Conservation (phyloP, 2,329 filamentous ascomycete genomes). For the Aureobasidium sp. region DNA sequence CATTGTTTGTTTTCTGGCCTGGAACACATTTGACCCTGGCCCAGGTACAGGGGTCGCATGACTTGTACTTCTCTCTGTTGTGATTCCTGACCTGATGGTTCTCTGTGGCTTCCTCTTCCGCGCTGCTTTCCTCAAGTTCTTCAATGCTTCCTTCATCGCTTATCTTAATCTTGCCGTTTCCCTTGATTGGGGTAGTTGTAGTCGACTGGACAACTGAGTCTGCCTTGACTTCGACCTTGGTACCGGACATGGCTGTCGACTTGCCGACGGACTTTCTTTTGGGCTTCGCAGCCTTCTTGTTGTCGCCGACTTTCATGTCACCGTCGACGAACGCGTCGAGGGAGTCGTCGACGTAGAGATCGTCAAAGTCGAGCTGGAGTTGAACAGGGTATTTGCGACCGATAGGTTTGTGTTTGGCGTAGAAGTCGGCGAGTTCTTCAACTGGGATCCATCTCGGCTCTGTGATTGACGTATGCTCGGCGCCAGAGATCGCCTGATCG, state of each 20-base stretch:
- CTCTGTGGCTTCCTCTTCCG: background rate
- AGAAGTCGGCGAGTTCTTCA: background rate
- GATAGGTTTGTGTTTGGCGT: background rate
- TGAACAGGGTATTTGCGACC: conserved; percentile 5
- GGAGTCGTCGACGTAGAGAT: background rate
- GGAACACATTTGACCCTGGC: background rate
- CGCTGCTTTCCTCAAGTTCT: background rate
- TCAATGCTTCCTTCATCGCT: background rate
- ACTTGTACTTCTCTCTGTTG: background rate
- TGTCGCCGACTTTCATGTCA: background rate
- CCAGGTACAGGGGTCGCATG: background rate
- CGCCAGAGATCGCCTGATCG: background rate
- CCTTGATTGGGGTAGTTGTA: background rate
- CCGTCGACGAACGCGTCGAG: background rate
- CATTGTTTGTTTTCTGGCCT: background rate
- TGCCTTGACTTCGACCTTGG: background rate
- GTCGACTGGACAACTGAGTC: background rate
- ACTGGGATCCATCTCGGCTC: background rate
- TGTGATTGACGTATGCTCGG: background rate
- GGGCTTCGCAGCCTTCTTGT: background rate
- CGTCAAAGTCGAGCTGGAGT: background rate
- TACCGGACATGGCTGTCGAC: background rate
- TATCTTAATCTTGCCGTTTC: background rate
- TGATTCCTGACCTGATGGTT: background rate
- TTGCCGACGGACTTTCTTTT: background rate